Evolutionary conservation across 805 yeast species (phyloP), one percentile per base, ranked within the genome.

Genomic region (Sugiyamaella boreocaroliniensis): DNA sequence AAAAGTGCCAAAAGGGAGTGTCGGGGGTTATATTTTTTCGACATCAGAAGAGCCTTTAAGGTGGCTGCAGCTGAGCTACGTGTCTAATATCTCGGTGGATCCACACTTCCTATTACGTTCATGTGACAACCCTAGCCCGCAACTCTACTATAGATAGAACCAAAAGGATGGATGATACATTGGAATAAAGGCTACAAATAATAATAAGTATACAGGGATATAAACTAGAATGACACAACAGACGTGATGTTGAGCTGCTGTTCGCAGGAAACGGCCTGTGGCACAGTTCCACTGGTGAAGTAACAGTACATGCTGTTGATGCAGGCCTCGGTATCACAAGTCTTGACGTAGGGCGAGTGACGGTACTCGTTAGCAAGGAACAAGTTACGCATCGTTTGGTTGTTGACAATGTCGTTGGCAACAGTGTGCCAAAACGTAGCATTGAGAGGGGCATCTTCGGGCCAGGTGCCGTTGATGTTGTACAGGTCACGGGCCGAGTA

Each of bases 341-440:
- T 66, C 16, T 81, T 80, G 16, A 73, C 75, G 48, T 67, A 71
- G 16, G 85, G 84, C 32, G 83, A 75, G 54, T 68, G 68, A 65
- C 89, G 75, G 63, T 72, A 75, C 49, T 80, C 73, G 52, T 66
- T 69, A 55, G 74, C 71, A 42, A 76, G 70, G 65, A 78, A 82
- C 10, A 55, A 40, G 57, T 77, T 68, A 44, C 65, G 61, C 34
- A 71, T 69, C 55, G 82, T 71, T 40, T 69, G 65, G 32, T 68
- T 64, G 12, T 81, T 76, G 29, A 80, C 81, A 22, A 82, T 71
- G 43, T 68, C 66, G 29, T 69, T 63, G 8, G 83, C 77, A 16
- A 80, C 83, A 29, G 57, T 51, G 61, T 82, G 81, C 89, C 89
- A 59, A 52, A 82, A 78, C 82, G 81, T 76, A 16, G 81, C 89